Conservation (phyloP, 257 asterid species). For the Perilla frutescens region DNA sequence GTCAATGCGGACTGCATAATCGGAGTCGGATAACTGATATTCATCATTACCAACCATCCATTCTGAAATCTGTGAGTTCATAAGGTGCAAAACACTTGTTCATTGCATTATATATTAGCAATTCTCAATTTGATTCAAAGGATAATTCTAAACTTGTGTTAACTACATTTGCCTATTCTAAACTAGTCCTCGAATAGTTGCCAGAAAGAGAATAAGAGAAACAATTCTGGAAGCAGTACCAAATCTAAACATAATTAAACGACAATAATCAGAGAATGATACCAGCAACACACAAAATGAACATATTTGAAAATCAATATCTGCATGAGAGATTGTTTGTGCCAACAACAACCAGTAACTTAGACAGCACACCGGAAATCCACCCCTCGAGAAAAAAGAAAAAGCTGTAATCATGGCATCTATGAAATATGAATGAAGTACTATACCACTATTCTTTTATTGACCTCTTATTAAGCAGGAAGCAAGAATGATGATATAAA, state of each 20-base stretch:
- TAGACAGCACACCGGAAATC: not conserved
- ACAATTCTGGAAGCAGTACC: not conserved
- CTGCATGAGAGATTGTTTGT: not conserved
- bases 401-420: too few relatives aligned
- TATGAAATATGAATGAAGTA: too few relatives aligned
- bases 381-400: not conserved
- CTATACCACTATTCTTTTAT: too few relatives aligned
- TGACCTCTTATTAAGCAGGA: too few relatives aligned
- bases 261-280: slow-evolving; percentile 2
- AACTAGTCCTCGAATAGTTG: not conserved
- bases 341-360: slow-evolving; percentile 2
- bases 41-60: slow-evolving; percentile 87
- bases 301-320: slow-evolving; percentile 12
- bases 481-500: too few relatives aligned
- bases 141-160: not conserved
- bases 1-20: slow-evolving; percentile 81
- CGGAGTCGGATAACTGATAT: slow-evolving; percentile 67
- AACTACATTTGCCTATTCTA: not conserved
- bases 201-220: not conserved
- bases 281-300: slow-evolving; percentile 12
- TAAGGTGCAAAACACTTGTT: slow-evolving; percentile 29
- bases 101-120: slow-evolving; percentile 3
- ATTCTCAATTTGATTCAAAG: not conserved
- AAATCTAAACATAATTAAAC: slow-evolving; percentile 3
- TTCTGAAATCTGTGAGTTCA: slow-evolving; percentile 76